Conservation (phyloP, 495 filamentous ascomycete genomes). For the Tuber melanosporum region DNA sequence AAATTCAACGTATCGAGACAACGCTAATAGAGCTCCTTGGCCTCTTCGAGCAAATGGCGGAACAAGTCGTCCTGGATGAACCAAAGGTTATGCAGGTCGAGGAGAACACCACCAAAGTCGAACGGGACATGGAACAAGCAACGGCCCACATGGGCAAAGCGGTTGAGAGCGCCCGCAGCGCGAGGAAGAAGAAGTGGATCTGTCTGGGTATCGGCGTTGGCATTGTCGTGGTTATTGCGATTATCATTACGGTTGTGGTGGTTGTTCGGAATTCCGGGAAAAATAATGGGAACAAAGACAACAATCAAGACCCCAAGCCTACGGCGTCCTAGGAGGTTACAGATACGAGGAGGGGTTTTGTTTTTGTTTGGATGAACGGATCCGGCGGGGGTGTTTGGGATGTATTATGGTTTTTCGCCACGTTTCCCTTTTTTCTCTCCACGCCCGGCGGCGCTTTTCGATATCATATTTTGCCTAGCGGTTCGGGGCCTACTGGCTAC, state of each 20-base stretch:
- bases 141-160: slow-evolving; percentile 58
- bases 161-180: slow-evolving; percentile 52
- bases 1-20: slow-evolving; percentile 64
- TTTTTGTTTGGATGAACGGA: slow-evolving; percentile 3
- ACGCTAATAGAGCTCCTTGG: slow-evolving; percentile 59
- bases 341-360: background rate
- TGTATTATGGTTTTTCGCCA: slow-evolving; percentile 29
- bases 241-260: slow-evolving; percentile 43
- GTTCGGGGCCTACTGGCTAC: background rate
- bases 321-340: slow-evolving; percentile 7
- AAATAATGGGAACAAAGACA: background rate
- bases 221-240: slow-evolving; percentile 49
- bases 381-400: slow-evolving; percentile 5
- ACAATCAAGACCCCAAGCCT: slow-evolving; percentile 8
- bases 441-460: slow-evolving; percentile 1
- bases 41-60: slow-evolving; percentile 62
- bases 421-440: slow-evolving; percentile 1
- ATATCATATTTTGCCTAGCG: background rate
- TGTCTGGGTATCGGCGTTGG: slow-evolving; percentile 51
- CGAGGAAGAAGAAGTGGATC: slow-evolving; percentile 66
- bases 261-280: slow-evolving; percentile 11
- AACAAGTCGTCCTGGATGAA: slow-evolving; percentile 60
- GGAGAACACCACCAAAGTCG: slow-evolving; percentile 52
- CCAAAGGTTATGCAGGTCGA: slow-evolving; percentile 51
- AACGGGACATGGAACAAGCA: slow-evolving; percentile 53